phyloP scores from a whole-genome alignment of 2,329 filamentous ascomycete species.

The Dactylellina sp. region DNA sequence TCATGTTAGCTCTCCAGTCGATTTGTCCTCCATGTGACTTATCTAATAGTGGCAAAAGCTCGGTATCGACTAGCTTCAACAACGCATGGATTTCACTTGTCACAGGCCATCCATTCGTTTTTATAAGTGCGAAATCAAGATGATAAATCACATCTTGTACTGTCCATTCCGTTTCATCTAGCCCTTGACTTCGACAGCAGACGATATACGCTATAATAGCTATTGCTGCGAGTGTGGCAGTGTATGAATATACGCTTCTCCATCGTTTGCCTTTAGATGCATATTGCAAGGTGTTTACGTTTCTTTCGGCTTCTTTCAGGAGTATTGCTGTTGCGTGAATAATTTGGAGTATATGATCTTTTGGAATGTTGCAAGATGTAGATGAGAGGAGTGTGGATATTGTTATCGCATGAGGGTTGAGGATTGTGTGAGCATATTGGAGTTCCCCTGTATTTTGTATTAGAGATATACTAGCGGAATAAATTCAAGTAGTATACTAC shows the following conservation, averaged over 20 bases:
- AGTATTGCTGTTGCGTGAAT: slow-evolving; percentile 22
- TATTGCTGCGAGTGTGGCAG: slow-evolving; percentile 18
- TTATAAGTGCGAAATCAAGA: slow-evolving; percentile 53
- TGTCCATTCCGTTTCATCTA: slow-evolving; percentile 16
- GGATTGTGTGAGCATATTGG: slow-evolving; percentile 19
- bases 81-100: slow-evolving; percentile 27
- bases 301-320: slow-evolving; percentile 39
- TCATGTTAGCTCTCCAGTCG: background rate
- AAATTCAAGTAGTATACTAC: too few species aligned
- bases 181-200: background rate
- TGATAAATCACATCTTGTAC: slow-evolving; percentile 46
- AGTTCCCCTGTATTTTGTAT: slow-evolving; percentile 22
- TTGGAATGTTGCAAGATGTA: background rate
- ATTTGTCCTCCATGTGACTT: slow-evolving; percentile 3
- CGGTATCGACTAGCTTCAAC: slow-evolving; percentile 21
- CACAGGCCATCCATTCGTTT: slow-evolving; percentile 42
- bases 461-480: background rate
- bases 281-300: slow-evolving; percentile 46
- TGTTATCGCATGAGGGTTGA: slow-evolving; percentile 10
- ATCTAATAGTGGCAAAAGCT: slow-evolving; percentile 21
- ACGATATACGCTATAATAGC: slow-evolving; percentile 9
- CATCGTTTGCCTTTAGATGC: slow-evolving; percentile 29
- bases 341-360: background rate
- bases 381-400: slow-evolving; percentile 2
- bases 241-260: slow-evolving; percentile 42